Evolutionary conservation across 2,329 filamentous ascomycete genomes (phyloP).

Genomic region (Cladosporium velox): DNA sequence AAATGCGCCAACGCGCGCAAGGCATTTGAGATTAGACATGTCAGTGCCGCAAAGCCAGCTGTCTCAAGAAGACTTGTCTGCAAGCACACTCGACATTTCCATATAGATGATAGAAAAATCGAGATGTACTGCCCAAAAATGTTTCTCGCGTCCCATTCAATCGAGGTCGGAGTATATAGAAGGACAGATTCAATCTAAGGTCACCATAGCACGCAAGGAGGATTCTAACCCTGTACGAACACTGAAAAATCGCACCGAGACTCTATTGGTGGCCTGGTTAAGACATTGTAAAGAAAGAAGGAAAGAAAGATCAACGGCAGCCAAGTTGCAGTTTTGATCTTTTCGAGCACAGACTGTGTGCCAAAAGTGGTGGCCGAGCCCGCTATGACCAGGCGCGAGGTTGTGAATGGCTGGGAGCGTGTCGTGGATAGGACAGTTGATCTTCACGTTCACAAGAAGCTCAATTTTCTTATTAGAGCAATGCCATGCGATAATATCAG

Average conservation of each 20-base stretch:
- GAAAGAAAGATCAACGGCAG: constrained; percentile 34
- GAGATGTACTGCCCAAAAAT: constrained; percentile 44
- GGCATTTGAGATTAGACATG: constrained; percentile 28
- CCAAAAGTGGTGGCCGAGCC: constrained; percentile 4
- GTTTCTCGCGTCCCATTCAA: constrained; percentile 48
- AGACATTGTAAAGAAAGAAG: constrained; percentile 69
- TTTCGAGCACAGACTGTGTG: not conserved
- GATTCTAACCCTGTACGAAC: constrained; percentile 81
- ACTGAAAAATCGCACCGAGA: constrained; percentile 95
- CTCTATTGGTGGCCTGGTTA: constrained; percentile 93
- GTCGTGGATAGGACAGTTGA: not conserved
- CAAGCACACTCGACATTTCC: not conserved
- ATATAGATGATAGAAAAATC: constrained; percentile 1
- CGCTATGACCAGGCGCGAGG: constrained; percentile 1
- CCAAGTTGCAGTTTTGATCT: constrained; percentile 15
- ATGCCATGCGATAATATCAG: not conserved
- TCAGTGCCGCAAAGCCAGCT: not conserved
- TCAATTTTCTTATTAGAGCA: not conserved
- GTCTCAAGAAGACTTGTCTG: not conserved
- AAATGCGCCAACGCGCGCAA: constrained; percentile 74
- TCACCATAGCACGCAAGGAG: constrained; percentile 96
- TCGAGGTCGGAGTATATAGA: constrained; percentile 57
- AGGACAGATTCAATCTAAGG: constrained; percentile 75
- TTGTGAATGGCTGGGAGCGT: not conserved
- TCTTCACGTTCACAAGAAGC: not conserved